Conservation (phyloP, 169 alveolate genomes). For the Plasmodium billcollinsi region DNA sequence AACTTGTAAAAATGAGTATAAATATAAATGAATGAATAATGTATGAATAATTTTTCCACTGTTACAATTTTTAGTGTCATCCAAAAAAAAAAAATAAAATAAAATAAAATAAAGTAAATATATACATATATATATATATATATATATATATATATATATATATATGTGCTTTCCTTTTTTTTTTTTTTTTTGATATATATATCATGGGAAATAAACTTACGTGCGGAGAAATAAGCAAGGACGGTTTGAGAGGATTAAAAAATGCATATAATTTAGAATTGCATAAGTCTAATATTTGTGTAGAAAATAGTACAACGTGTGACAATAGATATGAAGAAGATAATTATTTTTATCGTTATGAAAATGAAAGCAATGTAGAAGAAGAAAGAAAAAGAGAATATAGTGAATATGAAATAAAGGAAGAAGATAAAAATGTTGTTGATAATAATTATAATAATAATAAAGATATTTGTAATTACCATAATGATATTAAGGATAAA, state of each 20-base stretch:
- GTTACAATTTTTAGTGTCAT: too few species aligned
- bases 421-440: neutral
- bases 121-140: too few species aligned
- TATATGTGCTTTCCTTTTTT: too few species aligned
- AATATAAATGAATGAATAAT: too few species aligned
- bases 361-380: conserved; percentile 7
- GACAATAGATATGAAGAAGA: conserved; percentile 32
- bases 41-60: too few species aligned
- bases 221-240: conserved; percentile 51
- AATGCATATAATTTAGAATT: conserved; percentile 3
- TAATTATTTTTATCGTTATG: conserved; percentile 48
- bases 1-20: too few species aligned
- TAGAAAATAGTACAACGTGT: neutral
- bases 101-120: too few species aligned
- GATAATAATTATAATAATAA: conserved; percentile 15
- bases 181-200: neutral
- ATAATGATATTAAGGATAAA: neutral
- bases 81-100: too few species aligned
- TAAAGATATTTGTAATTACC: neutral
- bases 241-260: neutral
- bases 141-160: too few species aligned
- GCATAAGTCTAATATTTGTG: neutral
- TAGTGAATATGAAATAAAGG: conserved; percentile 12
- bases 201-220: conserved; percentile 64
- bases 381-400: conserved; percentile 26